These are phyloP conservation scores for Suhomyces tanzawaensis DNA, from an alignment of 805 yeast genomes.

Conservation along the genomic window DNA sequence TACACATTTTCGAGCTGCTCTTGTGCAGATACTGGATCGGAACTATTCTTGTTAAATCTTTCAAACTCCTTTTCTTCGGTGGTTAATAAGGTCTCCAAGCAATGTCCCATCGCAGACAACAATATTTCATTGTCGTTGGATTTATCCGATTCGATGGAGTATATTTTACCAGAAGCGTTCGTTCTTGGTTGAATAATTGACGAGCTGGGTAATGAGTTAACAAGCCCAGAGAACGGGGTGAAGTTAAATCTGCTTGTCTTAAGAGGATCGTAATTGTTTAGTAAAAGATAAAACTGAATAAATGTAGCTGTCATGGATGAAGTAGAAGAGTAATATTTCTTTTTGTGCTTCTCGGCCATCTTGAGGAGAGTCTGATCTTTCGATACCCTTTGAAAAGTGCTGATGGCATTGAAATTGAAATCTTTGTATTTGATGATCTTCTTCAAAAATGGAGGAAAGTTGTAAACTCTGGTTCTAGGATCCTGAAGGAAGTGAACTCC, in stretches of 20 bases:
- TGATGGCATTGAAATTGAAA: conserved; percentile 58
- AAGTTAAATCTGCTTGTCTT: conserved; percentile 26
- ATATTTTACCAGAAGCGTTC: conserved; percentile 30
- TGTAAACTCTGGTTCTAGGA: conserved; percentile 69
- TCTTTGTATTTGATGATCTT: conserved; percentile 61
- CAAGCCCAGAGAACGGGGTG: conserved; percentile 9
- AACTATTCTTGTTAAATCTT: conserved; percentile 21
- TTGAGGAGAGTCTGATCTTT: conserved; percentile 54
- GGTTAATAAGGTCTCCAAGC: conserved; percentile 74
- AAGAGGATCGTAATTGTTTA: conserved; percentile 43
- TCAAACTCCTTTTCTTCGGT: conserved; percentile 53
- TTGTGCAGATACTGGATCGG: conserved; percentile 5
- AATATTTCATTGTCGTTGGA: conserved; percentile 64
- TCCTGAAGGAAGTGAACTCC: conserved; percentile 78
- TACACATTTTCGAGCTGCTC: conserved; percentile 40
- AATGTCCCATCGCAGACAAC: conserved; percentile 72
- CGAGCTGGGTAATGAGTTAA: conserved; percentile 40
- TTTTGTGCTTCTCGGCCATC: conserved; percentile 40
- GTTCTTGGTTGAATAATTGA: conserved; percentile 50
- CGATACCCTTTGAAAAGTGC: conserved; percentile 63
- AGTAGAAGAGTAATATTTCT: conserved; percentile 70
- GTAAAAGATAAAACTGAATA: conserved; percentile 67
- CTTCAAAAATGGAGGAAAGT: conserved; percentile 61
- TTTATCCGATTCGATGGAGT: conserved; percentile 70
- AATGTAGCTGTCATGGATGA: conserved; percentile 81